Percentiles rank a stretch among this genome's conserved stretches.
Evolutionary conservation across 2,329 filamentous ascomycete genomes (phyloP).

Genomic region (Aspergillus sp.): DNA sequence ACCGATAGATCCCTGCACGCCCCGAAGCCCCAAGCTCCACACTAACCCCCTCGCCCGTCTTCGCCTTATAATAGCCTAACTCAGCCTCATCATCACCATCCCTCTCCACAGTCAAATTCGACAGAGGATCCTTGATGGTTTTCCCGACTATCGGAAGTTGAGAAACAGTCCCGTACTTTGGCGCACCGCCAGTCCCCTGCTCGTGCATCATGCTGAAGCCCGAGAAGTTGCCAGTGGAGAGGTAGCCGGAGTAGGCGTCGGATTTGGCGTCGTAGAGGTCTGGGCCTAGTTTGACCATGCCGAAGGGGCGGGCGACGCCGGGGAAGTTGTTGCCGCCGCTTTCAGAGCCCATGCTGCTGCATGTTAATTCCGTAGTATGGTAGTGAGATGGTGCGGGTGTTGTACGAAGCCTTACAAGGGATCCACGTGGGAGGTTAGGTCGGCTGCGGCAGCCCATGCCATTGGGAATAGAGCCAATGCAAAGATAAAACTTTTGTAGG

Average conservation of each 20-base stretch:
- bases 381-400: neutral
- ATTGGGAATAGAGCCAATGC: neutral
- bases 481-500: neutral
- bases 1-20: constrained; percentile 50
- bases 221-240: constrained; percentile 45
- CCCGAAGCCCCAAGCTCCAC: constrained; percentile 53
- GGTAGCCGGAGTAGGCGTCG: constrained; percentile 39
- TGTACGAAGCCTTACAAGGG: constrained; percentile 18
- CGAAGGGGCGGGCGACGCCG: constrained; percentile 36
- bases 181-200: constrained; percentile 60
- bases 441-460: constrained; percentile 6
- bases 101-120: constrained; percentile 51
- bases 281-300: constrained; percentile 39
- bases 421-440: constrained; percentile 21
- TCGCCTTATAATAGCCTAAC: constrained; percentile 57
- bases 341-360: constrained; percentile 22
- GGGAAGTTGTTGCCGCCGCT: constrained; percentile 39
- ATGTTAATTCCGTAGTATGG: constrained; percentile 4
- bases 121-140: constrained; percentile 47
- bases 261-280: constrained; percentile 29
- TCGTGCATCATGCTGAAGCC: constrained; percentile 61
- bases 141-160: constrained; percentile 51
- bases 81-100: constrained; percentile 45
- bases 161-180: constrained; percentile 62
- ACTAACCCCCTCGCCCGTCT: constrained; percentile 48